Base-by-base conservation (phyloP, 768 basidiomycete species). In the Suillus sp. region DNA sequence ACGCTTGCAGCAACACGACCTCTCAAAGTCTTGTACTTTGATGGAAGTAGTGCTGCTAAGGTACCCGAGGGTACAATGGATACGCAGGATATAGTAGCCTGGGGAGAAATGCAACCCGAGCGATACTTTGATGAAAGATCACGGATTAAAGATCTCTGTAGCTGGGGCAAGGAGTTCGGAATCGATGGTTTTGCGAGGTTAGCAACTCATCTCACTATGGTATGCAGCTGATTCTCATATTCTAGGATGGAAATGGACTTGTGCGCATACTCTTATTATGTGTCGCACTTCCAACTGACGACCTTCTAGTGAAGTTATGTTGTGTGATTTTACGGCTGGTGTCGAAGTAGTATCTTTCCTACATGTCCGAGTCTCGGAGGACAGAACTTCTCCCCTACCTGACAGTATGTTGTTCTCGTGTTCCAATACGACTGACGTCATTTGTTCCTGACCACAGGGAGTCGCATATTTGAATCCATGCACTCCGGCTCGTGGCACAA, bases 201-300 rank as follows among this genome's bases (percentile, higher is more conserved):
- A 34, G 43, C n/a, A 9, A 18, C 13, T 59, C 38, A 14, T 13
- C 42, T 2, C 9, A 7, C 18, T 32, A 18, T 48, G 16, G 30
- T 34, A 22, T 3, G 18, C n/a, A 14, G 14, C 34, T 51, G 10
- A 51, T 30, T 20, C 30, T 32, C 9, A 11, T 3, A 30, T n/a
- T 59, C n/a, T 43, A 82, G 79, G 64, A 82, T 82, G 82, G 79
- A 82, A 75, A 78, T 79, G 76, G 76, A 81, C 65, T 83, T 85
- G 81, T 83, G 64, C 67, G 81, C 70, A 22, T 20, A 2, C 34
- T 40, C 20, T 58, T 8, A 11, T 20, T 30, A 1, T 16, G 40
- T 16, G 34, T 7, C 20, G 25, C 48, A 27, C n/a, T 25, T 32
- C 54, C n/a, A 27, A 20, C 51, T 51, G 35, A 45, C 10, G 22